Conservation (phyloP, 2,329 filamentous ascomycete species). For the Colletotrichum sp. region DNA sequence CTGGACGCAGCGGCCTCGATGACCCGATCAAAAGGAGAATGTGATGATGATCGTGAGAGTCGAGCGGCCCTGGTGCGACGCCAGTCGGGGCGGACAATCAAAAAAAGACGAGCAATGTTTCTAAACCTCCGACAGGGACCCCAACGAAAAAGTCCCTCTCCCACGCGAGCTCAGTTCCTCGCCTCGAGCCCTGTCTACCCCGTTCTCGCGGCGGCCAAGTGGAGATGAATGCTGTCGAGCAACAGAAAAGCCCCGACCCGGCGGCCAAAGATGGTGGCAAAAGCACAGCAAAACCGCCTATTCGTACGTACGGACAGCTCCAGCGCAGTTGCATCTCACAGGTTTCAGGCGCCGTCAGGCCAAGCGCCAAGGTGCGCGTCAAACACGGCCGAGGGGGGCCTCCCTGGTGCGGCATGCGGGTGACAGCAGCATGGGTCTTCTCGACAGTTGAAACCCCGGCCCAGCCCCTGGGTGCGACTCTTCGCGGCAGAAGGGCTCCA, state of each 20-base stretch:
- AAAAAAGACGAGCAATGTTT: neutral
- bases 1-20: neutral
- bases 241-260: neutral
- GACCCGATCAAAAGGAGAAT: neutral
- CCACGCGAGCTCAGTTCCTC: neutral
- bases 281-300: neutral
- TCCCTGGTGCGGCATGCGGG: neutral
- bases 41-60: neutral
- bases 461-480: neutral
- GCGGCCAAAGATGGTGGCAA: neutral
- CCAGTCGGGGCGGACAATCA: neutral
- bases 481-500: neutral
- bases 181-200: neutral
- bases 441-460: neutral
- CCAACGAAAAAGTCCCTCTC: neutral
- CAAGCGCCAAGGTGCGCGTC: conserved; percentile 16
- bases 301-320: neutral
- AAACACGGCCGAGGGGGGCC: conserved; percentile 10
- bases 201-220: neutral
- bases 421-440: conserved; percentile 1
- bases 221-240: neutral
- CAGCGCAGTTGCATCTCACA: neutral
- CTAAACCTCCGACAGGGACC: neutral
- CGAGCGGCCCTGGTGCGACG: neutral
- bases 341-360: conserved; percentile 13